A percentile compares a stretch with the other conserved stretches of the same genome.
Conservation (phyloP, 2,329 filamentous ascomycete species). For the Fusarium sp. region DNA sequence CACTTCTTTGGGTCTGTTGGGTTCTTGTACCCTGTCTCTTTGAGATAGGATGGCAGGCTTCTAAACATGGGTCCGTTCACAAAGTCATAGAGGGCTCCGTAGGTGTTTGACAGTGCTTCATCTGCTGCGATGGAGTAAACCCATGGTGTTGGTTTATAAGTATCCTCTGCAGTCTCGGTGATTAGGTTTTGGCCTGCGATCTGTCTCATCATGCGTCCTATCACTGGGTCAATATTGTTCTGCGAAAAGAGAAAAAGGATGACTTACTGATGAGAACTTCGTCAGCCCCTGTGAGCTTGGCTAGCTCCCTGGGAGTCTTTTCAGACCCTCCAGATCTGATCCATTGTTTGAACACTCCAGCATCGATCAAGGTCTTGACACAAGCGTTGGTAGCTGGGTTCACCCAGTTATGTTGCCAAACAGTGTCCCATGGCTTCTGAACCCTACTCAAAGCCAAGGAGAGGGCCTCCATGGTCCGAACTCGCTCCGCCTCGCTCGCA, state of each 20-base stretch:
- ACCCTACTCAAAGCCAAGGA: slow-evolving; percentile 44
- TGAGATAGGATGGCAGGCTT: slow-evolving; percentile 47
- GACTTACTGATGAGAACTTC: slow-evolving; percentile 46
- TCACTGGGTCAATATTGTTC: neutral
- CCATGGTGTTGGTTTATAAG: slow-evolving; percentile 49
- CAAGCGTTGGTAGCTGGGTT: slow-evolving; percentile 46
- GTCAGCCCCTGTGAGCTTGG: slow-evolving; percentile 48
- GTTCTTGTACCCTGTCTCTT: slow-evolving; percentile 47
- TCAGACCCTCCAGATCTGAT: slow-evolving; percentile 42
- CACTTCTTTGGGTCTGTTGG: slow-evolving; percentile 46
- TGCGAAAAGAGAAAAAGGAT: neutral
- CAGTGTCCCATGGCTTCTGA: slow-evolving; percentile 52
- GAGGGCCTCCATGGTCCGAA: slow-evolving; percentile 47
- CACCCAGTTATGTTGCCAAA: slow-evolving; percentile 52
- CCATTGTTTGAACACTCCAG: slow-evolving; percentile 51
- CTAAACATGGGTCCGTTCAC: slow-evolving; percentile 47
- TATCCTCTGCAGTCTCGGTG: slow-evolving; percentile 47
- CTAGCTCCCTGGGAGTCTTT: slow-evolving; percentile 46
- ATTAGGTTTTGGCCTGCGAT: slow-evolving; percentile 50
- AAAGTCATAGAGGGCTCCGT: slow-evolving; percentile 48
- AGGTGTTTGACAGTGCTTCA: slow-evolving; percentile 43
- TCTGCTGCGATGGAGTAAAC: slow-evolving; percentile 44
- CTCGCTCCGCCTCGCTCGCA: slow-evolving; percentile 47
- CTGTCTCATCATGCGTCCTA: slow-evolving; percentile 49
- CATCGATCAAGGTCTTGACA: slow-evolving; percentile 52